These are phyloP conservation scores for Trichoderma atrobrunneum DNA, from an alignment of 2,329 filamentous ascomycete genomes.

Conservation along the genomic window DNA sequence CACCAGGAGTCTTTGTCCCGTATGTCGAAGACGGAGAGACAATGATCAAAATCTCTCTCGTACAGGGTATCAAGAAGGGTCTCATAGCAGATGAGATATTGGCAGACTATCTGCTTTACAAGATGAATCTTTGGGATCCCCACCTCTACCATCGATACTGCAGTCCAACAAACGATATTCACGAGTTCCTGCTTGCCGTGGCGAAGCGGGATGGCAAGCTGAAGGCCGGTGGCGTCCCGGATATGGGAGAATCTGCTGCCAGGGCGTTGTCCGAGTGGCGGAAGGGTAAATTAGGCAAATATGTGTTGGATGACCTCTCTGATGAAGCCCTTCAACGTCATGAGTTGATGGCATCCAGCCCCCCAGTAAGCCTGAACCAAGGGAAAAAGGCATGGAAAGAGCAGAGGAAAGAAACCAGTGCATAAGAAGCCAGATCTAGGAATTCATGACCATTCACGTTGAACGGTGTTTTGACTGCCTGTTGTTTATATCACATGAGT, in stretches of 20 bases:
- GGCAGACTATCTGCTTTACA: slow-evolving; percentile 86
- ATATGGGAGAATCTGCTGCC: slow-evolving; percentile 69
- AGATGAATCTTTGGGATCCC: slow-evolving; percentile 68
- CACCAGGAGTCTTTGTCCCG: slow-evolving; percentile 91
- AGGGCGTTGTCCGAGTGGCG: slow-evolving; percentile 84
- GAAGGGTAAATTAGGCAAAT: slow-evolving; percentile 69
- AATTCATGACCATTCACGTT: not conserved
- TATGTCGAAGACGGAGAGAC: slow-evolving; percentile 80
- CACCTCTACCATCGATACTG: slow-evolving; percentile 60
- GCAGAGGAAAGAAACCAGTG: slow-evolving; percentile 41
- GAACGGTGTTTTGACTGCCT: not conserved
- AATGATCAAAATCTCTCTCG: slow-evolving; percentile 94
- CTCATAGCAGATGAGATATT: slow-evolving; percentile 74
- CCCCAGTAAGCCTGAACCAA: slow-evolving; percentile 62
- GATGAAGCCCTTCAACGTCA: slow-evolving; percentile 54
- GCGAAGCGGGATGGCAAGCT: slow-evolving; percentile 74
- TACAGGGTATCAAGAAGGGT: slow-evolving; percentile 86
- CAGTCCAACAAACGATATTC: slow-evolving; percentile 80
- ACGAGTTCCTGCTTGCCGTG: slow-evolving; percentile 66
- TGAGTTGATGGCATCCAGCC: slow-evolving; percentile 45
- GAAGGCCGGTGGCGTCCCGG: slow-evolving; percentile 67
- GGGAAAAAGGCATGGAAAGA: slow-evolving; percentile 66
- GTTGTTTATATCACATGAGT: not conserved
- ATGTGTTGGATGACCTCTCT: slow-evolving; percentile 74
- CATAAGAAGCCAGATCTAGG: not conserved